Base-by-base conservation (phyloP, 2,329 filamentous ascomycete genomes). In the Fusarium secorum region DNA sequence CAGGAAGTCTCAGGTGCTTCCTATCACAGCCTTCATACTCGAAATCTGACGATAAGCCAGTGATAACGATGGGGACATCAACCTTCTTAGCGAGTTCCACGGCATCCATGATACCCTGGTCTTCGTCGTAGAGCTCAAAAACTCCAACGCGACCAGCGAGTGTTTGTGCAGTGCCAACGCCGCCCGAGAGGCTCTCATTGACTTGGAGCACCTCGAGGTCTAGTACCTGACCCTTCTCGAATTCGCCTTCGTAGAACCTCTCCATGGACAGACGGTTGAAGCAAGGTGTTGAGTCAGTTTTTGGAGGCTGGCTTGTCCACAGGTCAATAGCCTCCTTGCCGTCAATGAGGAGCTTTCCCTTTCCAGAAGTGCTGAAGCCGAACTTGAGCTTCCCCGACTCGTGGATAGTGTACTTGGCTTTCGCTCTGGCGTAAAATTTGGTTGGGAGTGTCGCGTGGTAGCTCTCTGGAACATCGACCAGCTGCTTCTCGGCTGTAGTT, bases 1-100 rank as follows among this genome's bases (percentile, higher is more conserved):
- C 82, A 86, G 90, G 92, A 3, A 92, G 79, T 7, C 89, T 91
- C 35, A 93, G 80, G 76, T 92, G 91, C 76, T 91, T 92, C 53
- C 91, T 86, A 76, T 93, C 90, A 53, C 90, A 89, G 58, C 83
- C 81, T 89, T 92, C 77, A 7, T 75, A 76, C 42, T 79, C 77
- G 30, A 75, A 79, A 3, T 78, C 75, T 2, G 75, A 84, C 54
- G 90, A 90, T 20, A 91, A 81, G 4, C 90, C 89, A 2, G 88
- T 86, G 5, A 77, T 61, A 0, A 78, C 53, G 45, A 90, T 83
- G 5, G 90, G 89, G 42, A 90, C 85, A 35, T 91, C 88, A 0
- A 86, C 86, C 0, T 68, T 68, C 18, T 56, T 66, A 0, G 73
- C 68, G 5, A 76, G 28, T 4, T 69, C 66, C 14, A 74, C 74